A percentile compares a stretch with the other conserved stretches of the same genome.
These are phyloP conservation scores for Phoma herbarum DNA, from an alignment of 2,329 filamentous ascomycete species.

Conservation along the genomic window DNA sequence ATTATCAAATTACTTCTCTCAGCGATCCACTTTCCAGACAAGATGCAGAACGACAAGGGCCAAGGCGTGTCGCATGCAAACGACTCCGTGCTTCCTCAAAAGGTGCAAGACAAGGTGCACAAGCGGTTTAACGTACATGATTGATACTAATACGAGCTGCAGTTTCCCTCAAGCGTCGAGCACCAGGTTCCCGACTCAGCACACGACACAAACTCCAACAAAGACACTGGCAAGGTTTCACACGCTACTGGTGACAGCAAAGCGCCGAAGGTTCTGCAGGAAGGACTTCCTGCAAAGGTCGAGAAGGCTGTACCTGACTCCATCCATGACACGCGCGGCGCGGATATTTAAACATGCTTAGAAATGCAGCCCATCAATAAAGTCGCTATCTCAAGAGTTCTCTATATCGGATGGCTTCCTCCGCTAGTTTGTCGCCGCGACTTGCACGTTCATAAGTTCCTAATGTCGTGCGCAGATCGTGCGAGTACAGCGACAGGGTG, in stretches of 20 bases:
- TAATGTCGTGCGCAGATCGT: neutral
- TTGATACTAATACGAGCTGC: neutral
- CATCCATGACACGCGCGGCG: neutral
- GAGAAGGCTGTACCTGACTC: slow-evolving; percentile 11
- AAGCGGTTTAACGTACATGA: too few relatives aligned
- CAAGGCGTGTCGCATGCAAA: slow-evolving; percentile 18
- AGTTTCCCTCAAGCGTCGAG: slow-evolving; percentile 15
- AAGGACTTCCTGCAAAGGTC: slow-evolving; percentile 11
- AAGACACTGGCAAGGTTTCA: slow-evolving; percentile 18
- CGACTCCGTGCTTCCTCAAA: slow-evolving; percentile 15
- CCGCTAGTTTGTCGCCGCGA: neutral
- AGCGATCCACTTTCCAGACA: neutral
- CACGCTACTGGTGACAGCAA: slow-evolving; percentile 17
- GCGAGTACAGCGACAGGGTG: too few relatives aligned
- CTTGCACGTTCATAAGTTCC: neutral
- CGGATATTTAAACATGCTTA: neutral
- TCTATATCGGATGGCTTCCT: neutral
- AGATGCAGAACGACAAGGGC: slow-evolving; percentile 17
- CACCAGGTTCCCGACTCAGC: slow-evolving; percentile 14
- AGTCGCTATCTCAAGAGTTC: neutral
- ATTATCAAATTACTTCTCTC: too few relatives aligned
- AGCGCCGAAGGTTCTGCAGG: slow-evolving; percentile 13
- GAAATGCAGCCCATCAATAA: neutral
- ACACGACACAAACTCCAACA: slow-evolving; percentile 19
- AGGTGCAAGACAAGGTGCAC: slow-evolving; percentile 17